These are phyloP conservation scores for Ogataea thermomethanolica DNA, from an alignment of 805 yeast species.

Conservation along the genomic window DNA sequence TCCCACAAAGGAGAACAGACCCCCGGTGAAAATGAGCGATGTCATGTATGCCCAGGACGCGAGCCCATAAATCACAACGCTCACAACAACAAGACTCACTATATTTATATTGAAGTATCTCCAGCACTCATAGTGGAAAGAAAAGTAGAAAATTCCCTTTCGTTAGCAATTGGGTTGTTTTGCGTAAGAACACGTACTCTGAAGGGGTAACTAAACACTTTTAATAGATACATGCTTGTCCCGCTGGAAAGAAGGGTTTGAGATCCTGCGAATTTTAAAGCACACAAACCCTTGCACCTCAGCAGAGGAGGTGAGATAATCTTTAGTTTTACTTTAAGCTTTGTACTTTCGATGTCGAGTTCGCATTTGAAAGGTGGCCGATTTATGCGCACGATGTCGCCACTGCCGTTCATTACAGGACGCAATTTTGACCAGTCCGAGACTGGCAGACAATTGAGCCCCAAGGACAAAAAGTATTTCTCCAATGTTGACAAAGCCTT, in stretches of 20 bases:
- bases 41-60: constrained; percentile 16
- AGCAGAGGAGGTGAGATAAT: not conserved
- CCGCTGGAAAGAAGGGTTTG: constrained; percentile 2
- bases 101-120: constrained; percentile 21
- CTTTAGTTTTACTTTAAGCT: not conserved
- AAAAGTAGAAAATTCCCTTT: constrained; percentile 29
- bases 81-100: constrained; percentile 21
- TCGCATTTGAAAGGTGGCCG: constrained; percentile 19
- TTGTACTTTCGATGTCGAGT: constrained; percentile 9
- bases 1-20: constrained; percentile 20
- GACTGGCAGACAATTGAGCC: constrained; percentile 35
- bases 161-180: not conserved
- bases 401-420: constrained; percentile 26
- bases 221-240: constrained; percentile 13
- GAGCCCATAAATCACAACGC: constrained; percentile 18
- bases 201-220: constrained; percentile 15
- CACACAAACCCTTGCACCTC: constrained; percentile 10
- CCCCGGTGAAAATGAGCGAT: constrained; percentile 24
- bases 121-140: constrained; percentile 26
- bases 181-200: constrained; percentile 10
- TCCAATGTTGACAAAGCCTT: constrained; percentile 72
- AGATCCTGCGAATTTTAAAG: not conserved
- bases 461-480: constrained; percentile 67
- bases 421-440: constrained; percentile 14
- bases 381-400: constrained; percentile 28